Evolutionary conservation across 441 rosid genomes (phyloP).

Genomic region (Gossypium schwendimanii): DNA sequence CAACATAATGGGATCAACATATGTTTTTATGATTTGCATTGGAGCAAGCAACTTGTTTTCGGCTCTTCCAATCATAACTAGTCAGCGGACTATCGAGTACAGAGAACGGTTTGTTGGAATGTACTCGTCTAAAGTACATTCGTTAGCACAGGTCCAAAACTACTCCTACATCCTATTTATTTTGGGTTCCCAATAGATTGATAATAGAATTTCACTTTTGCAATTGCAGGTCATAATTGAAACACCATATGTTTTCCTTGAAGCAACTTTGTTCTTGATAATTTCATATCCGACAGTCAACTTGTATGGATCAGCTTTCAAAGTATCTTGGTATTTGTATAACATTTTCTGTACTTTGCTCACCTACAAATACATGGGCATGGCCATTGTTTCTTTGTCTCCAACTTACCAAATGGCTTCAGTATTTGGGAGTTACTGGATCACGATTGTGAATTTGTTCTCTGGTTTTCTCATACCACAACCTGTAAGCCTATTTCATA

Average conservation of each 20-base stretch:
- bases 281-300: constrained; percentile 26
- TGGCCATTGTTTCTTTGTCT: constrained; percentile 5
- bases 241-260: constrained; percentile 25
- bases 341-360: constrained; percentile 24
- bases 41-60: constrained; percentile 51
- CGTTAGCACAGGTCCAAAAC: constrained; percentile 51
- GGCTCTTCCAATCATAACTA: constrained; percentile 38
- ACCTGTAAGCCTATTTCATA: constrained; percentile 20
- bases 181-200: background rate
- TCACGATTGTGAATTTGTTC: constrained; percentile 20
- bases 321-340: constrained; percentile 29
- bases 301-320: constrained; percentile 20
- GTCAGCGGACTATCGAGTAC: constrained; percentile 45
- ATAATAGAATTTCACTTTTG: background rate
- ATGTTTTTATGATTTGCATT: constrained; percentile 29
- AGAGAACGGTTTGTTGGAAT: constrained; percentile 64
- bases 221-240: constrained; percentile 21
- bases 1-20: constrained; percentile 47
- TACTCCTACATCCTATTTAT: background rate
- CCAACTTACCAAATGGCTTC: constrained; percentile 22
- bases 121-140: constrained; percentile 59
- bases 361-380: background rate
- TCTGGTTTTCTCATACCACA: constrained; percentile 30
- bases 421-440: constrained; percentile 17
- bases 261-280: constrained; percentile 17